Conservation (phyloP, 768 basidiomycete genomes). For the Kwoniella sp. region DNA sequence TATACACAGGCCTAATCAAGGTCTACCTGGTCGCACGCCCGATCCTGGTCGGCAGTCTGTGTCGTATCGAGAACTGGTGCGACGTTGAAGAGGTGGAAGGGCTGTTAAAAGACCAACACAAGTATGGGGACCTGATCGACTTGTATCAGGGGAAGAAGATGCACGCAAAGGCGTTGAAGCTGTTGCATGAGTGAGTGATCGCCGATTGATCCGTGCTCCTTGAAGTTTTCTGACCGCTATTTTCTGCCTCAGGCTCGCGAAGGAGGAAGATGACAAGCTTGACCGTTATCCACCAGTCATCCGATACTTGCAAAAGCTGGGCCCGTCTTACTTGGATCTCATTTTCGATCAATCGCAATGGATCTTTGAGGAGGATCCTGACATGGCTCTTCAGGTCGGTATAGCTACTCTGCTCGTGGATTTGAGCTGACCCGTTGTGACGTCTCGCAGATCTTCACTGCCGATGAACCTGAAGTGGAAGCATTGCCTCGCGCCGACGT, state of each 20-base stretch:
- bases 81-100: conserved; percentile 92
- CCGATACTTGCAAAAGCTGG: conserved; percentile 83
- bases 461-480: conserved; percentile 75
- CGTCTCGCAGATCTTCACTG: conserved; percentile 76
- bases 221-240: too few relatives aligned
- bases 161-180: conserved; percentile 78
- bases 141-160: conserved; percentile 92
- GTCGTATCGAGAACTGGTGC: conserved; percentile 92
- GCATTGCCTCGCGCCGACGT: conserved; percentile 69
- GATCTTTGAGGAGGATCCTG: conserved; percentile 71
- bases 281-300: conserved; percentile 82
- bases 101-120: conserved; percentile 76
- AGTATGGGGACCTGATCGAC: conserved; percentile 83
- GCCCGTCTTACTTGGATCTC: conserved; percentile 71
- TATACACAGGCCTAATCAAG: conserved; percentile 93
- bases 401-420: not conserved
- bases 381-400: conserved; percentile 69
- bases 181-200: conserved; percentile 85
- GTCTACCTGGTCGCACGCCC: conserved; percentile 80
- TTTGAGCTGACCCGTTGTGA: not conserved
- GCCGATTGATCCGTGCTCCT: conserved; percentile 5
- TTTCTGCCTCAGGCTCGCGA: conserved; percentile 61
- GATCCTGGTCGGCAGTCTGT: conserved; percentile 75
- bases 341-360: conserved; percentile 78
- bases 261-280: conserved; percentile 67